Percentiles rank a stretch among this genome's conserved stretches.
Evolutionary conservation across 2,329 filamentous ascomycete genomes (phyloP).

Genomic region (Capronia americana): DNA sequence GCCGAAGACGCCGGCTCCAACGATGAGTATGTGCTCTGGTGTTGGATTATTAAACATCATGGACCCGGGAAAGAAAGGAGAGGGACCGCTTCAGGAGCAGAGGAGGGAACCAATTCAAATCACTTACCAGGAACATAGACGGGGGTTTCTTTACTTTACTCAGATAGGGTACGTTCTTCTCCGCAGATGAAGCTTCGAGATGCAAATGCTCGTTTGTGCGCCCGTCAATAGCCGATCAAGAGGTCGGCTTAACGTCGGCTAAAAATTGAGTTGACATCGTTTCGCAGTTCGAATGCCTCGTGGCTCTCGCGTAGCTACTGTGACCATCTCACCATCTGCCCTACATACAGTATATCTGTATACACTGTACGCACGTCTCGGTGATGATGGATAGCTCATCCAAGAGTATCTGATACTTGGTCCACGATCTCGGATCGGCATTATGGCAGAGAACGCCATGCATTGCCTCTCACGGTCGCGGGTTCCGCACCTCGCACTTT

Average conservation of each 20-base stretch:
- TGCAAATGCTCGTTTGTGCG: background rate
- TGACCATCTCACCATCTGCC: background rate
- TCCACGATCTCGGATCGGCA: background rate
- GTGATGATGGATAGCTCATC: background rate
- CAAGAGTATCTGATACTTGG: background rate
- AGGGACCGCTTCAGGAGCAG: background rate
- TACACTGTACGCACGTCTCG: background rate
- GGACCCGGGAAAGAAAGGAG: background rate
- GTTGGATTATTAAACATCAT: constrained; percentile 32
- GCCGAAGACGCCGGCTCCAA: constrained; percentile 72
- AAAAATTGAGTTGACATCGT: background rate
- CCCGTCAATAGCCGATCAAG: background rate
- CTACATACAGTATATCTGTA: background rate
- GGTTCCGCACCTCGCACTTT: constrained; percentile 34
- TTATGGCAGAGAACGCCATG: constrained; percentile 20
- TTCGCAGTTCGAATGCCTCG: background rate
- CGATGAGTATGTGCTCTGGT: constrained; percentile 57
- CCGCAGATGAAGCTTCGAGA: constrained; percentile 16
- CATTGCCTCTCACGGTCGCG: constrained; percentile 22
- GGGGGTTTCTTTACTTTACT: background rate
- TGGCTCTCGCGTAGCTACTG: background rate
- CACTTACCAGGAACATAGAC: constrained; percentile 1
- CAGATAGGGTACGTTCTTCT: constrained; percentile 14
- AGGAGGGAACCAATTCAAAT: background rate
- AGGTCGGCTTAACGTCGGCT: constrained; percentile 23